Evolutionary conservation across 257 asterid genomes (phyloP), one percentile per base, ranked within the genome.

Genomic region (Nicotiana attenuata): DNA sequence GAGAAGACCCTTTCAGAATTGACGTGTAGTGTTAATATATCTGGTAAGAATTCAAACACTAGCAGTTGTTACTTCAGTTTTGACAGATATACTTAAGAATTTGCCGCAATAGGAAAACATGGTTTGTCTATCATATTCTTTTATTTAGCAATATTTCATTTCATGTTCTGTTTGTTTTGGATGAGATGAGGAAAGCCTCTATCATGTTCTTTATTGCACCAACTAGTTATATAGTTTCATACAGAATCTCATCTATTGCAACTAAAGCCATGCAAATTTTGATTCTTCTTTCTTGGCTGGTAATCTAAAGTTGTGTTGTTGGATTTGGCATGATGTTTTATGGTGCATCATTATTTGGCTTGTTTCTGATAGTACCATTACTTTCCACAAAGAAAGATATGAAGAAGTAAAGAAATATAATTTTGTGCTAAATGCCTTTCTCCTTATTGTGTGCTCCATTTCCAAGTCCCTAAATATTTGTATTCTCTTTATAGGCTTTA

Each of bases 401-500:
- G 38, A 45, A 45, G n/a, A 71, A 71, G 78, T 47, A 45, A 13
- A 6, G 38, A 71, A 68, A 45, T 45, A 71, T 13, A 45, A 22
- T 11, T 11, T 20, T 20, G 35, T 6, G 3, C 17, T 35, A 4
- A 0, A n/a, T 41, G 31, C 41, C 78, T 45, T 71, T 71, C 60
- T 22, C 60, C 78, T 71, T 45, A 16, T 45, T 71, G 78, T 71
- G 78, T n/a, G n/a, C 55, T 5, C 60, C 38, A 45, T 47, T 71
- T 45, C 7, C 7, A 71, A 71, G 59, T 71, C 59, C 2, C 35
- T 45, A 5, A 22, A 71, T 71, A 35, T 10, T 45, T 47, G 19
- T 82, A 28, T 84, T 61, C 85, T 88, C 71, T 61, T 0, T 87
- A 24, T 87, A 96, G 98, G 99, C 93, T 80, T 90, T 96, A 90